These are phyloP conservation scores for Aaosphaeria pasadenensis DNA, from an alignment of 2,329 filamentous ascomycete species.

Conservation along the genomic window DNA sequence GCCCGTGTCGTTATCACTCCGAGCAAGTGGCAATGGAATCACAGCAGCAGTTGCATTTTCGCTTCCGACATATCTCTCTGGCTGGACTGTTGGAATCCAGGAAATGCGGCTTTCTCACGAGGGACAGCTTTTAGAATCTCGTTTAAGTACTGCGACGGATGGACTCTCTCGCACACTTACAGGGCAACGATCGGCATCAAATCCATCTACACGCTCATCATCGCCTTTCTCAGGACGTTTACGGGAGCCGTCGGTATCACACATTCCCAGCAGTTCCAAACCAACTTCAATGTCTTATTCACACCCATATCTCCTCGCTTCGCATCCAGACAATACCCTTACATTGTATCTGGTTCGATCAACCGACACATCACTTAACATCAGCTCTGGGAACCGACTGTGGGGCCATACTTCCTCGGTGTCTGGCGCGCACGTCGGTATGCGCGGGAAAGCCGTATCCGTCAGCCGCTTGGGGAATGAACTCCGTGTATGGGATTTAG, in stretches of 20 bases:
- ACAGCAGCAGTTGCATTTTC: conserved; percentile 87
- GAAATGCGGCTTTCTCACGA: conserved; percentile 67
- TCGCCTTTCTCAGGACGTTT: conserved; percentile 21
- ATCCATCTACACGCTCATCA: conserved; percentile 22
- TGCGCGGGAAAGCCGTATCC: conserved; percentile 85
- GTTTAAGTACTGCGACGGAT: conserved; percentile 50
- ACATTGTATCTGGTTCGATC: conserved; percentile 80
- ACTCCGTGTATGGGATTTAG: conserved; percentile 80
- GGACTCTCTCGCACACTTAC: conserved; percentile 44
- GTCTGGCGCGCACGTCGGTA: conserved; percentile 78
- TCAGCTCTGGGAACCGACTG: conserved; percentile 71
- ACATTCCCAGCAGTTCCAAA: conserved; percentile 28
- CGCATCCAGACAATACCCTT: conserved; percentile 83
- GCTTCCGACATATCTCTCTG: conserved; percentile 69
- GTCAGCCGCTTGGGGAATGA: conserved; percentile 72
- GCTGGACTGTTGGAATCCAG: conserved; percentile 91
- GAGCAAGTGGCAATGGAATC: conserved; percentile 61
- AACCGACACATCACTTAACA: conserved; percentile 60
- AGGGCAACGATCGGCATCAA: conserved; percentile 20
- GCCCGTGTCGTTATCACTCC: conserved; percentile 78
- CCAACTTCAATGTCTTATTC: conserved; percentile 53
- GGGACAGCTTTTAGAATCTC: conserved; percentile 49
- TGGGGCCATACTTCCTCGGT: conserved; percentile 94
- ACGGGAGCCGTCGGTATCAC: conserved; percentile 17
- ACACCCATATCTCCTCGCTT: conserved; percentile 82